Base-by-base conservation (phyloP, 768 basidiomycete species). In the Chiua virens region DNA sequence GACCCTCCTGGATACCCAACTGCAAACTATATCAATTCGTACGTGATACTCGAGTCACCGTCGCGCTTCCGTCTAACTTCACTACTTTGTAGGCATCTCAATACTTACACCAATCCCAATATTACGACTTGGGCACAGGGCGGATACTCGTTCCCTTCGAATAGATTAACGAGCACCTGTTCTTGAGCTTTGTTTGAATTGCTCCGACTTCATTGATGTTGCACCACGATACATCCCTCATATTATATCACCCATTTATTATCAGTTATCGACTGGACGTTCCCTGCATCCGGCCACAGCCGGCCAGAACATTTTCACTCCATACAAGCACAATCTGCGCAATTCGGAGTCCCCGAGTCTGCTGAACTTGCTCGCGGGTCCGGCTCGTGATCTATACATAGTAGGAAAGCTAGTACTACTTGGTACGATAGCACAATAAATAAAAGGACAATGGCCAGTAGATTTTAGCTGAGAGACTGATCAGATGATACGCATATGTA, bases 111-210 rank as follows among this genome's bases (percentile, higher is more conserved):
- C 47, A 84, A 97, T 65, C 76, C 92, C 18, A 94, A 96, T 63
- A 68, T 91, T 39, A 95, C 94, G 25, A 89, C 87, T 42, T 96
- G 94, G 93, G 76, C 73, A 3, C 76, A 81, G 57, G 92, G 85
- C 2, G 89, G 88, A 37, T 81, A 88, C 62, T 71, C 71, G 0
- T 89, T 87, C 71, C 94, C 94, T 17, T 73, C 82, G 36, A 95
- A 93, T 65, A 75, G 36, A 43, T 23, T 65, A 64, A 53, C 55
- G 46, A 58, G 47, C 35, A 54, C 59, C 17, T 61, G 59, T 52
- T 15, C 57, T 50, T 69, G 47, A 61, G 49, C 35, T 20, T 36
- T 47, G 28, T 50, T 53, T 44, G 35, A 20, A 49, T 35, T 48
- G 27, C 45, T 53, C 44, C 44, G 35, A 30, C 52, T 53, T 45